A percentile compares a stretch with the other conserved stretches of the same genome.
phyloP scores from a whole-genome alignment of 106 monocot genomes.

The Chionographis japonica region DNA sequence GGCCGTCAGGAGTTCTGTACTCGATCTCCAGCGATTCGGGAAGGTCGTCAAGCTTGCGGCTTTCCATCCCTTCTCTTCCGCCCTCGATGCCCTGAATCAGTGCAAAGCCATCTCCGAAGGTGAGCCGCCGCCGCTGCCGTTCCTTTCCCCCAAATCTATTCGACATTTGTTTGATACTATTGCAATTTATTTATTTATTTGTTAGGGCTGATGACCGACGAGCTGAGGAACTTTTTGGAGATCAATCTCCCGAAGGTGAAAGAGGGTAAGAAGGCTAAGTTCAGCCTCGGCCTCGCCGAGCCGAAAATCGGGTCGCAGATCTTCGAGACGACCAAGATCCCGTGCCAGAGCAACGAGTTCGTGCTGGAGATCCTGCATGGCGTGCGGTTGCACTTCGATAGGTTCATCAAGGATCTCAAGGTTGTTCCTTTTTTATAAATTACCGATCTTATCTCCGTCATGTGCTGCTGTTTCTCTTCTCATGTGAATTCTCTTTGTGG shows the following conservation, averaged over 20 bases:
- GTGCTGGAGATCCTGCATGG: constrained; percentile 81
- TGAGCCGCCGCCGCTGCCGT: no score
- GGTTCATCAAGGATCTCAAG: constrained; percentile 81
- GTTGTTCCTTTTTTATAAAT: constrained; percentile 17
- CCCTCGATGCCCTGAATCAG: no score
- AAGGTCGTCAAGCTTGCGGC: no score
- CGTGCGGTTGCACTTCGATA: constrained; percentile 74
- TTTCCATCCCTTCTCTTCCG: no score
- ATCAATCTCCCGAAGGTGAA: constrained; percentile 70
- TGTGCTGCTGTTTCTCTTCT: not conserved
- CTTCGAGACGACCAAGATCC: constrained; percentile 67
- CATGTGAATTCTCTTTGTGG: not conserved
- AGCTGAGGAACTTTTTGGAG: constrained; percentile 77
- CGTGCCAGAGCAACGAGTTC: constrained; percentile 85
- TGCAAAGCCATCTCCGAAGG: no score
- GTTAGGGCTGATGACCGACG: constrained; percentile 79
- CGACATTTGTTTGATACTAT: no score
- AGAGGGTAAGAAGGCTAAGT: constrained; percentile 77
- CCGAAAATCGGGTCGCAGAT: constrained; percentile 91
- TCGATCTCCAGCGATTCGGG: no score
- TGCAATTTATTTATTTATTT: no score
- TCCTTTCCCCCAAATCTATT: no score
- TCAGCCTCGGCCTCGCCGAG: constrained; percentile 79
- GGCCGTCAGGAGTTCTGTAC: no score
- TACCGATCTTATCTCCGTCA: not conserved